A percentile compares a stretch with the other conserved stretches of the same genome.
Evolutionary conservation across 2,329 filamentous ascomycete species (phyloP).

Genomic region (Colletotrichum musae): DNA sequence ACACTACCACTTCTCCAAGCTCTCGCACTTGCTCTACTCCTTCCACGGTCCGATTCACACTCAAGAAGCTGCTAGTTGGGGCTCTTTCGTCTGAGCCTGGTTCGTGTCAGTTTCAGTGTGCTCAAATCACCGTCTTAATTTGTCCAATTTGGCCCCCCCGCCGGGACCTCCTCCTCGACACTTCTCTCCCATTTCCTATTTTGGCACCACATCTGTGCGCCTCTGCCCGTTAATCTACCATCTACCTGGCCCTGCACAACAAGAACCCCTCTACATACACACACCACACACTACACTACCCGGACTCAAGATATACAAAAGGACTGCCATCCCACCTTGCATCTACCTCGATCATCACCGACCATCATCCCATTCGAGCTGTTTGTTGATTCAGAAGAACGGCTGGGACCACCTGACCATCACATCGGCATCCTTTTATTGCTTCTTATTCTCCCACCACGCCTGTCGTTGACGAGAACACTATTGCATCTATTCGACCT

Average conservation of each 20-base stretch:
- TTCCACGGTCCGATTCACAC: slow-evolving; percentile 42
- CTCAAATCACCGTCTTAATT: slow-evolving; percentile 43
- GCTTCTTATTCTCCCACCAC: slow-evolving; percentile 33
- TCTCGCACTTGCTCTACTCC: slow-evolving; percentile 43
- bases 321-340: slow-evolving; percentile 41
- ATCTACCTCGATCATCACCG: slow-evolving; percentile 25
- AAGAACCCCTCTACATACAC: slow-evolving; percentile 21
- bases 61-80: slow-evolving; percentile 40
- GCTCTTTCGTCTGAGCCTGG: slow-evolving; percentile 46
- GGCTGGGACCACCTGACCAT: slow-evolving; percentile 40
- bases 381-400: slow-evolving; percentile 41
- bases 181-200: slow-evolving; percentile 57
- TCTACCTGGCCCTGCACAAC: slow-evolving; percentile 24
- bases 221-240: slow-evolving; percentile 48
- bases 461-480: slow-evolving; percentile 40
- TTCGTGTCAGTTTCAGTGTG: slow-evolving; percentile 48
- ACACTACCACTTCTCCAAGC: slow-evolving; percentile 44
- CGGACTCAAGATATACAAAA: slow-evolving; percentile 41
- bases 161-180: slow-evolving; percentile 46
- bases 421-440: slow-evolving; percentile 35
- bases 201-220: slow-evolving; percentile 55
- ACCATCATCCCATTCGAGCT: slow-evolving; percentile 42
- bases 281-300: slow-evolving; percentile 24
- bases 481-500: slow-evolving; percentile 2
- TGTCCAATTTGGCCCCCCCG: slow-evolving; percentile 45